phyloP scores from a whole-genome alignment of 805 yeast genomes.

The Limtongia smithiae region DNA sequence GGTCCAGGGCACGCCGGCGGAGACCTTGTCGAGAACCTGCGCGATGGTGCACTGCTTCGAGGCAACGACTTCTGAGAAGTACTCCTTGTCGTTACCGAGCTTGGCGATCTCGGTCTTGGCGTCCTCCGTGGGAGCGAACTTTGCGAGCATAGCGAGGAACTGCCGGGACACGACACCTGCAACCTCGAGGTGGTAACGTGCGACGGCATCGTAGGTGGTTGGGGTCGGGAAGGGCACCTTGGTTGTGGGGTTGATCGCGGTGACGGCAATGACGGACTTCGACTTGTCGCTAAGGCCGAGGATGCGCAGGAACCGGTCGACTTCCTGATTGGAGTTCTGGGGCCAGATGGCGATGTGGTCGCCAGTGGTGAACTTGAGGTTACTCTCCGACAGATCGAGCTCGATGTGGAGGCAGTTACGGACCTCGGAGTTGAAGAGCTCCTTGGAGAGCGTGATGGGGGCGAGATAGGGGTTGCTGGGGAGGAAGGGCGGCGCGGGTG shows the following conservation, averaged over 20 bases:
- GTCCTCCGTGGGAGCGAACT: slow-evolving; percentile 72
- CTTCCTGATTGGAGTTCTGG: slow-evolving; percentile 74
- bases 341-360: slow-evolving; percentile 97
- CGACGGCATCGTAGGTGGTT: slow-evolving; percentile 81
- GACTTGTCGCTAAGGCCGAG: slow-evolving; percentile 55
- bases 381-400: slow-evolving; percentile 71
- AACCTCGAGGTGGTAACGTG: slow-evolving; percentile 84
- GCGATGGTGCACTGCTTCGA: slow-evolving; percentile 65
- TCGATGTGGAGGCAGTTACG: slow-evolving; percentile 90
- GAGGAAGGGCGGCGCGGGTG: slow-evolving; percentile 29
- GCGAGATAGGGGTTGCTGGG: slow-evolving; percentile 84
- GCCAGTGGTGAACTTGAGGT: slow-evolving; percentile 85
- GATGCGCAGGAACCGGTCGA: slow-evolving; percentile 59
- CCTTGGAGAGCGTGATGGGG: slow-evolving; percentile 55
- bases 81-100: slow-evolving; percentile 64
- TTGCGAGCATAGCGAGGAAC: slow-evolving; percentile 64
- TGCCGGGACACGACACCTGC: slow-evolving; percentile 93
- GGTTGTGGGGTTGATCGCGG: slow-evolving; percentile 56
- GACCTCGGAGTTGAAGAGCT: slow-evolving; percentile 57
- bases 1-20: slow-evolving; percentile 66
- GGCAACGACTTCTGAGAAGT: slow-evolving; percentile 64
- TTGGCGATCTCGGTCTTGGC: slow-evolving; percentile 47
- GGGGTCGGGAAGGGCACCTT: slow-evolving; percentile 49
- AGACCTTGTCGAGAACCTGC: slow-evolving; percentile 61
- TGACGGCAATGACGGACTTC: slow-evolving; percentile 58